Evolutionary conservation across 139 green algal genomes (phyloP), one percentile per base, ranked within the genome.

Genomic region (Choricystis sp.): DNA sequence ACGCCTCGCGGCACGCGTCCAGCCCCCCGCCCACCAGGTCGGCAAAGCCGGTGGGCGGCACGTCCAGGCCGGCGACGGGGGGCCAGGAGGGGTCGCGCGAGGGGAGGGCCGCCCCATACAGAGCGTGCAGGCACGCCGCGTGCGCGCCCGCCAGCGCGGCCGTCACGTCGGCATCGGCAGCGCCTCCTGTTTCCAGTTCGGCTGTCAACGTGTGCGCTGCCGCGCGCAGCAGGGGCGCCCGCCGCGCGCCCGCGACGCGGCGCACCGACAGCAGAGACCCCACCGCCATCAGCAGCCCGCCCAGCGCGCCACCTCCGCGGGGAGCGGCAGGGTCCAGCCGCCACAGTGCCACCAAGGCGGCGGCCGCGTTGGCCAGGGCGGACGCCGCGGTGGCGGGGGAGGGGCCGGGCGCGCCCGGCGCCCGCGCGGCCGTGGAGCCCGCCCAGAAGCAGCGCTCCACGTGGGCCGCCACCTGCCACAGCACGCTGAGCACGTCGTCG

Each of bases 41-140:
- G 40, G 40, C 9, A 16, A 52, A n/a, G n/a, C n/a, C n/a, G n/a
- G n/a, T n/a, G n/a, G 40, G 40, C 40, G 40, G 40, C 16, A 52
- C 40, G 16, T 16, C 9, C 40, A 16, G 40, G 40, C 40, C 40
- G 40, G 9, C n/a, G n/a, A n/a, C 40, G 16, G 40, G 40, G 16
- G 40, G 40, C 66, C 66, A 71, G 23, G 57, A 29, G 19, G 57
- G 23, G 40, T 69, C 31, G 1, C 65, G 60, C 61, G 25, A 27
- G 30, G 61, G 60, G 60, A 66, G 52, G 56, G 62, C 60, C 3
- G 66, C 56, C 19, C 60, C 66, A 31, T 59, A 66, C 66, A 67
- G 60, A 4, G 59, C 23, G 29, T 66, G 30, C 29, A 71, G 29
- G 55, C 60, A 66, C 23, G 40, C 31, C 28, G 49, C 66, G 59